Percentiles rank a stretch among this genome's conserved stretches.
Conservation (phyloP, 2,329 filamentous ascomycete species). For the Clarireedia hainanense region DNA sequence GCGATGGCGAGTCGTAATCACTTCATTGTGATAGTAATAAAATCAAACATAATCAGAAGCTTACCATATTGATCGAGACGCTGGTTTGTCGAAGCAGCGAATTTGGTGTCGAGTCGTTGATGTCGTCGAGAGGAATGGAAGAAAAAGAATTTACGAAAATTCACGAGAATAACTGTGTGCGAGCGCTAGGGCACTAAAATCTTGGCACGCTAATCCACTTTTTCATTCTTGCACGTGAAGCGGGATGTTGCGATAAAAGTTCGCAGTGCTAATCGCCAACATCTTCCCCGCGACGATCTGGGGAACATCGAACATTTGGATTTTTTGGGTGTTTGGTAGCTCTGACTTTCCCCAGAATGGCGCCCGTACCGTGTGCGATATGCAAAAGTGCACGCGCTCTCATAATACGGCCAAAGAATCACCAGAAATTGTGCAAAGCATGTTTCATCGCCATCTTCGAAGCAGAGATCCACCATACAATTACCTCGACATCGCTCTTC, state of each 20-base stretch:
- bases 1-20: constrained; percentile 26
- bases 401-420: constrained; percentile 90
- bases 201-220: constrained; percentile 16
- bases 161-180: constrained; percentile 7
- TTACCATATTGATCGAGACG: constrained; percentile 53
- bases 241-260: neutral
- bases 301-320: neutral
- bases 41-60: constrained; percentile 35
- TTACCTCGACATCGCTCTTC: constrained; percentile 75
- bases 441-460: constrained; percentile 90
- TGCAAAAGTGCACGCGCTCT: constrained; percentile 74
- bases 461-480: constrained; percentile 88
- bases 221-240: neutral
- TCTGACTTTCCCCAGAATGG: constrained; percentile 40
- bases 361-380: constrained; percentile 65
- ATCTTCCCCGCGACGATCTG: constrained; percentile 4
- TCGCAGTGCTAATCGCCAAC: neutral
- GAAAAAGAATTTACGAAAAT: constrained; percentile 18
- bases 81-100: constrained; percentile 35
- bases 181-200: constrained; percentile 16
- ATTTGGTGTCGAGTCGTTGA: constrained; percentile 13
- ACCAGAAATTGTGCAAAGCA: constrained; percentile 81
- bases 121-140: constrained; percentile 19
- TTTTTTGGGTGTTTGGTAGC: neutral
- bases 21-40: constrained; percentile 18